A percentile compares a stretch with the other conserved stretches of the same genome.
phyloP scores from a whole-genome alignment of 164 flowering plant genomes.

The Annona squamosa region DNA sequence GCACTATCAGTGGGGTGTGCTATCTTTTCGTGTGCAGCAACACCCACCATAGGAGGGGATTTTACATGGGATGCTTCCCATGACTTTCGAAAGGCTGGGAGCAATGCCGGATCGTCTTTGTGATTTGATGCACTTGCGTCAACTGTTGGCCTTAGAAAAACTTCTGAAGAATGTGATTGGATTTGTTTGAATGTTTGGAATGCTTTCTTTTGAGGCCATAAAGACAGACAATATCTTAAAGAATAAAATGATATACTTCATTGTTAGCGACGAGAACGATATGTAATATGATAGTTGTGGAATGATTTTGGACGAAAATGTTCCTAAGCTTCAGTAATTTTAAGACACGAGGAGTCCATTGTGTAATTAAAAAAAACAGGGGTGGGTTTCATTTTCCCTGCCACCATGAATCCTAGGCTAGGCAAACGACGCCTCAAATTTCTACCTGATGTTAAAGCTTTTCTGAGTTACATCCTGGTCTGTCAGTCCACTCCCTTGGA shows the following conservation, averaged over 20 bases:
- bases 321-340: too few relatives aligned
- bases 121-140: conserved; percentile 34
- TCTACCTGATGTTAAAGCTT: background rate
- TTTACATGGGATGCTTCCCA: conserved; percentile 28
- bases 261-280: background rate
- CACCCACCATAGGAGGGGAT: conserved; percentile 15
- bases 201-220: conserved; percentile 6
- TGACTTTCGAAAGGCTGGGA: conserved; percentile 34
- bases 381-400: background rate
- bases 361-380: background rate
- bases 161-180: conserved; percentile 16
- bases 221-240: background rate
- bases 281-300: background rate
- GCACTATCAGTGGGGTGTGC: background rate
- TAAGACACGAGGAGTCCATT: background rate
- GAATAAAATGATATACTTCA: background rate
- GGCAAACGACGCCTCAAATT: background rate
- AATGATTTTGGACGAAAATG: too few relatives aligned
- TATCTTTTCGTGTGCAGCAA: background rate
- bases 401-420: background rate
- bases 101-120: conserved; percentile 26
- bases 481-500: background rate
- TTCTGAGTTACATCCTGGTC: background rate
- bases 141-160: conserved; percentile 31
- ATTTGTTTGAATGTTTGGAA: conserved; percentile 23